These are phyloP conservation scores for Beauveria asiatica DNA, from an alignment of 2,329 filamentous ascomycete genomes.

Conservation along the genomic window DNA sequence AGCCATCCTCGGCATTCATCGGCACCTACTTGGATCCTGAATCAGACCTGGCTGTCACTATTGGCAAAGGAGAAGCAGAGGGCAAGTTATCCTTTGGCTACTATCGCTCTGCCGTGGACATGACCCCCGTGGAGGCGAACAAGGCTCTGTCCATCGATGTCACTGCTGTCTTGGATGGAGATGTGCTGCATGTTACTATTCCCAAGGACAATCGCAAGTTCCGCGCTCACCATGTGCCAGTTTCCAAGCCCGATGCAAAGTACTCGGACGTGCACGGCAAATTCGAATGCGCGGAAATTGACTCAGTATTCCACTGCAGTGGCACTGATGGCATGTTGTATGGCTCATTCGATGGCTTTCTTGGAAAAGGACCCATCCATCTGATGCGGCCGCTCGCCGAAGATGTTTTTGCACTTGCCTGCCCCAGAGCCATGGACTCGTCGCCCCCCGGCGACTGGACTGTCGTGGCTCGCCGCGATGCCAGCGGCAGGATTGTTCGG, in stretches of 20 bases:
- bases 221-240: conserved; percentile 1
- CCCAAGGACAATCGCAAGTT: conserved; percentile 16
- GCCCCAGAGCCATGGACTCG: conserved; percentile 32
- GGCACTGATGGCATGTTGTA: conserved; percentile 30
- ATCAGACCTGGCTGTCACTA: conserved; percentile 24
- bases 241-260: not conserved
- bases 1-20: conserved; percentile 19
- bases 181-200: conserved; percentile 21
- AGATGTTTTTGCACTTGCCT: conserved; percentile 30
- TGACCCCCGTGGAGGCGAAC: conserved; percentile 17
- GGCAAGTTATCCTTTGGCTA: conserved; percentile 25
- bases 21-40: conserved; percentile 31
- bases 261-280: conserved; percentile 24
- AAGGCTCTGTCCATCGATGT: conserved; percentile 18
- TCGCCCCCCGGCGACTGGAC: conserved; percentile 36
- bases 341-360: conserved; percentile 32
- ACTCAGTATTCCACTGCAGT: conserved; percentile 27
- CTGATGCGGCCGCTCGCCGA: conserved; percentile 29
- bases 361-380: conserved; percentile 29
- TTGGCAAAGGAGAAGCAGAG: conserved; percentile 16
- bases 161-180: conserved; percentile 22
- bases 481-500: conserved; percentile 16
- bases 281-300: conserved; percentile 27
- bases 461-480: conserved; percentile 24
- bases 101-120: conserved; percentile 16